A percentile compares a stretch with the other conserved stretches of the same genome.
Conservation (phyloP, 208 protist species). For the Leptomonas seymouri region DNA sequence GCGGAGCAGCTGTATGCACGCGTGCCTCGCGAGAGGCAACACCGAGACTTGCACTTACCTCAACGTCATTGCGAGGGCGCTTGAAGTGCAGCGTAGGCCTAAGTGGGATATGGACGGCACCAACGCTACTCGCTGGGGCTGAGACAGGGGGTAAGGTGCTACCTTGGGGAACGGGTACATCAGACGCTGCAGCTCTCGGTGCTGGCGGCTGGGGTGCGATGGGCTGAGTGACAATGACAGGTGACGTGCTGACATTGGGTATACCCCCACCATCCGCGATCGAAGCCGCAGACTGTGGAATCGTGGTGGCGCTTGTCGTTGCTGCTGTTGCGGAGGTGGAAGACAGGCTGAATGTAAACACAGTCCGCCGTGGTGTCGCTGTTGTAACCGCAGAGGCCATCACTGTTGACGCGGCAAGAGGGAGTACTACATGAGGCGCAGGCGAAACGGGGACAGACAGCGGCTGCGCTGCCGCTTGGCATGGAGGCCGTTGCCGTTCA, state of each 20-base stretch:
- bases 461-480: not conserved
- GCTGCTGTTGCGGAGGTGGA: conserved; percentile 1
- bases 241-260: not conserved
- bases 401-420: not conserved
- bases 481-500: no score
- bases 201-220: not conserved
- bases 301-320: not conserved
- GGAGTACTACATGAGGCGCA: not conserved
- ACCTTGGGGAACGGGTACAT: not conserved
- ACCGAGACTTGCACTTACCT: no score
- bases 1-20: no score
- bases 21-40: no score
- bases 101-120: conserved; percentile 22
- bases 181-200: not conserved
- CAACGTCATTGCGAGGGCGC: conserved; percentile 19
- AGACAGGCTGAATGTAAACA: conserved; percentile 31
- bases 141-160: not conserved
- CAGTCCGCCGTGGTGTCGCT: conserved; percentile 31
- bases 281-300: no score
- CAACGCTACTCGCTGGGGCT: not conserved
- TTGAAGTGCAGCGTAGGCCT: conserved; percentile 29
- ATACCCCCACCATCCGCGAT: no score
- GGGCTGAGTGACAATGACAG: not conserved
- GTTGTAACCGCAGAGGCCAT: not conserved
- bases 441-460: not conserved